These are phyloP conservation scores for Pythium folliculosum DNA, from an alignment of 352 stramenopile species.

Conservation along the genomic window DNA sequence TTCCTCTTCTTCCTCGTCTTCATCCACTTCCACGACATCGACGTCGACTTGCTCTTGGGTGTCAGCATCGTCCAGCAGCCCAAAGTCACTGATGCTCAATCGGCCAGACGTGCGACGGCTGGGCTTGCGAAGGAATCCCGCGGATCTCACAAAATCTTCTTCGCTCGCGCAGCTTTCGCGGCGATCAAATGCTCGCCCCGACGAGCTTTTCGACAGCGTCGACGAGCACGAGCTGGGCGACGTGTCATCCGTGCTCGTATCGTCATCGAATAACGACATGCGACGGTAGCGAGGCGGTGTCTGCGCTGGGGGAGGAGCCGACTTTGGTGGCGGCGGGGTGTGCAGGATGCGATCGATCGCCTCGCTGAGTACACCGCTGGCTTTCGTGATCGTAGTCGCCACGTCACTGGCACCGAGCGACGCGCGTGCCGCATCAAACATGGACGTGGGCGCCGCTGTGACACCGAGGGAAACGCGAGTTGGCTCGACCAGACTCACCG, in stretches of 20 bases:
- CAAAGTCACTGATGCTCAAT: conserved; percentile 78
- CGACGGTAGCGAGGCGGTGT: conserved; percentile 15
- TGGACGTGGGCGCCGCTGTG: background rate
- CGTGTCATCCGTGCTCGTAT: conserved; percentile 22
- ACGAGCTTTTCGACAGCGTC: conserved; percentile 34
- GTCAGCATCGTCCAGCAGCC: conserved; percentile 52
- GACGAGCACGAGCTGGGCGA: conserved; percentile 34
- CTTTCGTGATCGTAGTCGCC: conserved; percentile 1
- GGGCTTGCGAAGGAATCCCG: conserved; percentile 60
- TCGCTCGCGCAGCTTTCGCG: conserved; percentile 58
- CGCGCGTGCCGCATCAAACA: background rate
- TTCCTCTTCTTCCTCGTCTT: conserved; percentile 15
- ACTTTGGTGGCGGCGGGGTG: conserved; percentile 14
- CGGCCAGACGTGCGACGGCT: conserved; percentile 58
- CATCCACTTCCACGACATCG: conserved; percentile 28
- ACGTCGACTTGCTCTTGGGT: conserved; percentile 18
- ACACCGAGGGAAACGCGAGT: background rate
- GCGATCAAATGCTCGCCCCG: conserved; percentile 43
- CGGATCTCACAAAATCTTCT: conserved; percentile 62
- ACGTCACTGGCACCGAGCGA: background rate
- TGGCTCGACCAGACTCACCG: conserved; percentile 7
- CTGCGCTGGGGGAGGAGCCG: background rate
- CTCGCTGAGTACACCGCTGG: conserved; percentile 35
- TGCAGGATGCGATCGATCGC: conserved; percentile 57
- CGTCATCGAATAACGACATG: conserved; percentile 30